Evolutionary conservation across 2,329 filamentous ascomycete species (phyloP), one percentile per base, ranked within the genome.

Genomic region (Colletotrichum truncatum): DNA sequence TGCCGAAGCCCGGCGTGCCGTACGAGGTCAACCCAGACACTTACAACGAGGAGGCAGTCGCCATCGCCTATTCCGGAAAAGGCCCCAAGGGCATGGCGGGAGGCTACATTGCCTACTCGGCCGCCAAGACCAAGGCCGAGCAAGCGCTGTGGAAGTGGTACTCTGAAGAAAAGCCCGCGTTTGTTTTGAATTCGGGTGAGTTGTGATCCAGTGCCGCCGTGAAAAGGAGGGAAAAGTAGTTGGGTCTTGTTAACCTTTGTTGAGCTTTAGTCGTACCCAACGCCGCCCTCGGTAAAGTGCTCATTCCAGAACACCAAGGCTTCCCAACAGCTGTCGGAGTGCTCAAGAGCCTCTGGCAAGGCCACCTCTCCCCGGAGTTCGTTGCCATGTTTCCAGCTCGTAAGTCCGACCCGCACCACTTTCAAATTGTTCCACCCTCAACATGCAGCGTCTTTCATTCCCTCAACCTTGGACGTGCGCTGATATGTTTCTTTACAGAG

Each of bases 121-220:
- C 80, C 0, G 79, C 77, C 60, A 82, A 82, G 63, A 69, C 73
- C 1, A 74, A 75, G 26, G 72, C 70, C 0, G 79, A 82, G 54
- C 70, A 75, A 64, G 77, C 71, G 2, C 28, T 77, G 4, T 81
- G 81, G 80, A 74, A 77, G 21, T 82, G 74, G 54, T 66, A 73
- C 4, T 64, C 74, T 23, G 72, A 77, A 45, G 46, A 74, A 30
- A 75, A 73, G 10, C 77, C 74, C 3, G 64, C 67, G 0, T 71
- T 81, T 9, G 68, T 71, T 0, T 68, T 75, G 4, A 78, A 77
- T 61, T 57, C 18, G 11, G 26, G 59, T 41, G 36, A 32, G 51
- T 39, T 18, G 6, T 9, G 18, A 2, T 21, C 1, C 38, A n/a
- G 2, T 3, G 6, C 18, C 14, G 12, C 7, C 3, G 26, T 11